Base-by-base conservation (phyloP, 306 rosid genomes). In the Castanospermum australe region DNA sequence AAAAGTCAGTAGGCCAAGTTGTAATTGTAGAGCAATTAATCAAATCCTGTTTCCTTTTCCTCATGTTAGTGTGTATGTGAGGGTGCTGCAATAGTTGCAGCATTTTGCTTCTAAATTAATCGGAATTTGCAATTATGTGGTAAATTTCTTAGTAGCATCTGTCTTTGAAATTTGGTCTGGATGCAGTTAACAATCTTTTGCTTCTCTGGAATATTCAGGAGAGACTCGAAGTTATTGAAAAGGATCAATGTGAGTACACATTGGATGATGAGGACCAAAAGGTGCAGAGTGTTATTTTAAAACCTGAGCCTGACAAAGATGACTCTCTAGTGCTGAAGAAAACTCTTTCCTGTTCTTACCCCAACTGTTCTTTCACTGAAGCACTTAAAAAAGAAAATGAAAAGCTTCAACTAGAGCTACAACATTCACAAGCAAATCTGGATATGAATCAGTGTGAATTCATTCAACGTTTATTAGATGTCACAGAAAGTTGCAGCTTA, bases 291-390 rank as follows among this genome's bases (percentile, higher is more conserved):
- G 97, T 91, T 44, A 93, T 96, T 81, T 82, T 96, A 69, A 92
- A 93, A 76, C 99, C 98, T 6, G 97, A 91, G 28, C 98, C 97
- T 28, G 89, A 86, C 17, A 67, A 57, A 69, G 81, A 72, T 35
- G 94, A 88, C 50, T 63, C 95, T 15, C 86, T 82, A 7, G 87
- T 88, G 87, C 80, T 96, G 89, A 87, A 96, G 89, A 96, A 96
- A 88, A 88, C 92, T 63, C 99, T 96, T 78, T 96, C 99, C 8
- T 90, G 92, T 82, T 90, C 99, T 42, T 96, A 96, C 61, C 99
- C 99, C 0, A 89, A 93, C 67, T 81, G 89, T 84, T 89, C 94
- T 64, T 93, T 93, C 71, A 81, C 84, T 12, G 84, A 89, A 81
- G 99, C 98, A 39, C 92, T 96, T 68, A 76, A 78, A 79, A 91